Conservation (phyloP, 306 rosid species). For the Rosa persica region DNA sequence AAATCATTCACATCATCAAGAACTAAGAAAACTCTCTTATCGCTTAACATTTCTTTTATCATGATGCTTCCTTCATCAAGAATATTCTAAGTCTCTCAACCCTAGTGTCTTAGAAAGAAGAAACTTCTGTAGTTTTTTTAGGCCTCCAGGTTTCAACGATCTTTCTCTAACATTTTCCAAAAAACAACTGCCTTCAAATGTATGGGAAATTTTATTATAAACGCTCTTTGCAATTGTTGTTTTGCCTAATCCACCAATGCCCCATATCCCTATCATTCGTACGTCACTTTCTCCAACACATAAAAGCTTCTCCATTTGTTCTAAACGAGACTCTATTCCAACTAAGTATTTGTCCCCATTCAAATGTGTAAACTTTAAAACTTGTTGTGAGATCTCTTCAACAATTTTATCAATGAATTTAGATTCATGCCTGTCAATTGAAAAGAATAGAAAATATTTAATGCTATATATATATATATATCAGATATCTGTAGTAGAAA, state of each 20-base stretch:
- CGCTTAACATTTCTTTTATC: background rate
- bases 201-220: background rate
- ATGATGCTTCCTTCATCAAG: background rate
- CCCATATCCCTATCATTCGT: background rate
- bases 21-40: background rate
- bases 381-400: background rate
- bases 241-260: background rate
- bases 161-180: background rate
- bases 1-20: slow-evolving; percentile 7
- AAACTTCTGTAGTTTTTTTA: background rate
- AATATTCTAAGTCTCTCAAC: background rate
- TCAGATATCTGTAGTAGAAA: too few relatives aligned
- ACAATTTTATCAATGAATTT: background rate
- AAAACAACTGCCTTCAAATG: background rate
- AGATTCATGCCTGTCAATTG: background rate
- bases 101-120: background rate
- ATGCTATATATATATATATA: background rate
- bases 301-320: background rate
- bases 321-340: background rate
- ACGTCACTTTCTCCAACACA: background rate
- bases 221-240: background rate
- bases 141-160: background rate
- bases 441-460: too few relatives aligned
- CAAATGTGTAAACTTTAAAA: background rate
- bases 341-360: background rate